phyloP scores from a whole-genome alignment of 768 basidiomycete genomes.

The Termitomyces sp. region DNA sequence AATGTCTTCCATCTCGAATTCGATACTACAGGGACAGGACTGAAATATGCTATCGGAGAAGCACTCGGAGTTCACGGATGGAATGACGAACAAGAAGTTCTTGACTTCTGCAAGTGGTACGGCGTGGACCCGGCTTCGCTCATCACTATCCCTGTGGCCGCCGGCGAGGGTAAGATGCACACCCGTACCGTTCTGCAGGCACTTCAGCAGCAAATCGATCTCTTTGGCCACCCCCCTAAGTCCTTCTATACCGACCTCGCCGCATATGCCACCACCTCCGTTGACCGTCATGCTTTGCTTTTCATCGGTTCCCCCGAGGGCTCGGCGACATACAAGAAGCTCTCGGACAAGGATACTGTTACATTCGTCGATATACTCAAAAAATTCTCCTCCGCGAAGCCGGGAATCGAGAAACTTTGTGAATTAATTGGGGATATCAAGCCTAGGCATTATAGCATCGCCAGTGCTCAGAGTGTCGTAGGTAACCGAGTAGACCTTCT shows the following conservation, averaged over 20 bases:
- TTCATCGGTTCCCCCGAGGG: slow-evolving; percentile 97
- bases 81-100: slow-evolving; percentile 89
- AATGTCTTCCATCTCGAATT: slow-evolving; percentile 99
- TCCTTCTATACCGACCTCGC: slow-evolving; percentile 91
- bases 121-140: slow-evolving; percentile 79
- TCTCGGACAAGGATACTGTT: slow-evolving; percentile 92
- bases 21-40: slow-evolving; percentile 84
- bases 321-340: slow-evolving; percentile 88
- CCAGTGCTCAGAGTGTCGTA: slow-evolving; percentile 91
- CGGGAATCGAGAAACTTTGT: slow-evolving; percentile 82
- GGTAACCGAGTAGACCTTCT: slow-evolving; percentile 93
- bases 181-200: slow-evolving; percentile 94
- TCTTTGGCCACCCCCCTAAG: slow-evolving; percentile 95
- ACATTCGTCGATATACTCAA: slow-evolving; percentile 86
- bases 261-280: slow-evolving; percentile 62
- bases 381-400: slow-evolving; percentile 75
- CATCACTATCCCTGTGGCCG: slow-evolving; percentile 75
- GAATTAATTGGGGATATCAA: slow-evolving; percentile 93
- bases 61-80: slow-evolving; percentile 97
- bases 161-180: slow-evolving; percentile 69
- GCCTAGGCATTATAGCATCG: slow-evolving; percentile 97
- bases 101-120: slow-evolving; percentile 91
- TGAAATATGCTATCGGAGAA: slow-evolving; percentile 95
- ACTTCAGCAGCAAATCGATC: slow-evolving; percentile 93
- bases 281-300: slow-evolving; percentile 76